A percentile compares a stretch with the other conserved stretches of the same genome.
phyloP scores from a whole-genome alignment of 2,329 filamentous ascomycete species.

The Trichophyton rubrum region DNA sequence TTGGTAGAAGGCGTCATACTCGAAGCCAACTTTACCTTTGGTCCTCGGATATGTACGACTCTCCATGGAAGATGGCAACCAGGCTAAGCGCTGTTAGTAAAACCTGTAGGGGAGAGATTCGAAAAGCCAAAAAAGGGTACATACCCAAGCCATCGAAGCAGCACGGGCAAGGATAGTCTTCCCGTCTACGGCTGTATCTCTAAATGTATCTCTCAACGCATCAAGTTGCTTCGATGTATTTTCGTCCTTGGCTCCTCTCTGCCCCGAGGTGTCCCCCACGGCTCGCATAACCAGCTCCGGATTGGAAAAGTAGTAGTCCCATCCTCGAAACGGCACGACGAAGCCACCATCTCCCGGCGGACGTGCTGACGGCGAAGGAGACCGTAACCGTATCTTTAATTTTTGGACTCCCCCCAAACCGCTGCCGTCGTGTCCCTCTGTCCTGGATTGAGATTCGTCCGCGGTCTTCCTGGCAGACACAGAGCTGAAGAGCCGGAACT shows the following conservation, averaged over 20 bases:
- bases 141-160: conserved; percentile 23
- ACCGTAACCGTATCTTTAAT: conserved; percentile 27
- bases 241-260: conserved; percentile 9
- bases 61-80: conserved; percentile 33
- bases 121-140: conserved; percentile 7
- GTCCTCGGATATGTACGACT: conserved; percentile 25
- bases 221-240: background rate
- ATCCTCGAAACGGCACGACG: conserved; percentile 30
- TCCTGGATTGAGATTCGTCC: background rate
- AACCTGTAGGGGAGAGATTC: background rate
- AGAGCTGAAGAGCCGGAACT: conserved; percentile 31
- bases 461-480: conserved; percentile 9
- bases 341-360: conserved; percentile 25
- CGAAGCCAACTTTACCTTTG: conserved; percentile 12
- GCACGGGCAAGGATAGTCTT: conserved; percentile 22
- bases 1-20: conserved; percentile 15
- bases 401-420: conserved; percentile 22
- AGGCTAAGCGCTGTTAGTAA: conserved; percentile 18
- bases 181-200: conserved; percentile 27
- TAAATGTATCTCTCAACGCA: conserved; percentile 18
- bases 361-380: conserved; percentile 24
- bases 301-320: conserved; percentile 31
- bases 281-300: conserved; percentile 17
- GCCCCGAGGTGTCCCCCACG: background rate
- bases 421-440: background rate